Evolutionary conservation across 176 grass and related monocot genomes (phyloP), one percentile per base, ranked within the genome.

Genomic region (Rhynchospora pubera): DNA sequence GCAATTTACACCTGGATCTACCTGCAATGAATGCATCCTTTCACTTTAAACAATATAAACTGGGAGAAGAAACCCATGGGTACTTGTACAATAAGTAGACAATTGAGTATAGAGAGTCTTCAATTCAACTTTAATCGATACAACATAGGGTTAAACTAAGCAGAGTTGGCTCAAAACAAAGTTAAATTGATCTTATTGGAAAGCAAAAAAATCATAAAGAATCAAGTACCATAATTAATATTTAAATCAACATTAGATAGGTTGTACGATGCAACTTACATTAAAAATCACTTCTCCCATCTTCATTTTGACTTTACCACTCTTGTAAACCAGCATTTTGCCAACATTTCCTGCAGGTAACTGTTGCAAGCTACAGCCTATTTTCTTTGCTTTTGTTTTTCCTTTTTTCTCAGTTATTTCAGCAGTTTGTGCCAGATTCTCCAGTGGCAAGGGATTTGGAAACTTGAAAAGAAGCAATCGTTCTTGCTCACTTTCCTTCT

Each of bases 281-380:
- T 97, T 88, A 72, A 94, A 94, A 46, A 87, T 39, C 50, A 44
- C 53, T 73, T 97, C 86, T 64, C 91, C 94, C 57, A 97, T 79
- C 79, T 94, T 92, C 94, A 97, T 92, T 85, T 97, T 97, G 59
- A 94, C 81, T 82, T 92, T 92, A 62, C 90, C 88, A 10, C 91
- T 92, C 80, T 92, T 97, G 71, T 94, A 94, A 30, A 97, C 80
- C 39, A 90, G 46, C 84, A 97, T 89, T 89, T 97, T 94, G 21
- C 94, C 91, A 76, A 97, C 78, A 65, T 86, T 64, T 16, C 91
- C 91, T 0, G 85, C 39, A 3, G 86, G 94, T 65, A 97, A 57
- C 73, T 94, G 89, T 28, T 91, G 88, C 79, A 97, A 61, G 57
- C 77, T 89, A 65, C 77, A 92, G 21, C 86, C 88, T 82, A 79